Evolutionary conservation across 768 basidiomycete genomes (phyloP).

Genomic region (Lentinula edodes): DNA sequence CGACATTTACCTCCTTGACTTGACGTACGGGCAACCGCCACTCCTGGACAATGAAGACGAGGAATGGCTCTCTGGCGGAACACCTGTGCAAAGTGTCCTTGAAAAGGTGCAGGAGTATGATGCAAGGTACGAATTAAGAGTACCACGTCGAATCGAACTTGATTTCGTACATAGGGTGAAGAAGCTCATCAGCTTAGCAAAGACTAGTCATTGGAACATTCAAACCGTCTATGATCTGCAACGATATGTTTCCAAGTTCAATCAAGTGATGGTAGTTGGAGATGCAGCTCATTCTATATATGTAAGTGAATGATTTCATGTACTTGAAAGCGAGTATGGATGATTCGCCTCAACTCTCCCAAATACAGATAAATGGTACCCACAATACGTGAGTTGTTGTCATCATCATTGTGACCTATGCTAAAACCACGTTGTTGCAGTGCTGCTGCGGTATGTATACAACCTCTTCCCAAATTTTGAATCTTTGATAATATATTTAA

Average conservation of each 20-base stretch:
- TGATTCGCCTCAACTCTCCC: background rate
- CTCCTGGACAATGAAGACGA: background rate
- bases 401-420: background rate
- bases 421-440: background rate
- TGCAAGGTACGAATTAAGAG: background rate
- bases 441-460: conserved; percentile 2
- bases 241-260: background rate
- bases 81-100: background rate
- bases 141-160: background rate
- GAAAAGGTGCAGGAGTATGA: background rate
- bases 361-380: conserved; percentile 11
- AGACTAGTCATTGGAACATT: conserved; percentile 1
- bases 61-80: background rate
- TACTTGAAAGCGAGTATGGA: background rate
- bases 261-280: conserved; percentile 8
- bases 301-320: background rate
- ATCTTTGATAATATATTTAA: background rate
- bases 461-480: background rate
- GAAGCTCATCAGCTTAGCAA: background rate
- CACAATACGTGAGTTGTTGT: conserved; percentile 11
- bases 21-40: background rate
- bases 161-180: background rate
- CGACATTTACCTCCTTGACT: conserved; percentile 5
- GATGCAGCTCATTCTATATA: conserved; percentile 11
- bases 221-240: background rate